Evolutionary conservation across 2,329 filamentous ascomycete genomes (phyloP).

Genomic region (Triangularia setosa): DNA sequence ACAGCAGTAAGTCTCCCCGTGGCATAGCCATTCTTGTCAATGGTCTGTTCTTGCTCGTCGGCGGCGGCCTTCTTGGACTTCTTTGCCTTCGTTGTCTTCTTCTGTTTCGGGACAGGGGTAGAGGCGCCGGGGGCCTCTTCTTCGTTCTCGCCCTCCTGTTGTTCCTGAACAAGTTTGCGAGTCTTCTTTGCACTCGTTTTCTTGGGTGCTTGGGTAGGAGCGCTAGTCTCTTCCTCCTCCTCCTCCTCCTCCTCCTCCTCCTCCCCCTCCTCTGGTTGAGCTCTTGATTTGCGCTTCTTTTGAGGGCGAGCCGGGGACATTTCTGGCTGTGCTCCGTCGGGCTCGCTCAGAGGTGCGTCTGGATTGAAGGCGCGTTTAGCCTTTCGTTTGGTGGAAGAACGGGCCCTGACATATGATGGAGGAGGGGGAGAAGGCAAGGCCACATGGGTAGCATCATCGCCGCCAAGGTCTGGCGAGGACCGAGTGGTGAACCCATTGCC

Average conservation of each 20-base stretch:
- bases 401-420: background rate
- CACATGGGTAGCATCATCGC: background rate
- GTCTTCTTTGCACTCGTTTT: background rate
- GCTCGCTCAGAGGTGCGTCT: background rate
- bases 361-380: background rate
- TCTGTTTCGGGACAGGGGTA: background rate
- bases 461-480: background rate
- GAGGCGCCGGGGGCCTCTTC: background rate
- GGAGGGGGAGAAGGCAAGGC: background rate
- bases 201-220: background rate
- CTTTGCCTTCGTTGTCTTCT: background rate
- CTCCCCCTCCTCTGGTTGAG: background rate
- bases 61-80: background rate
- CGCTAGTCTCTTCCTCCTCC: background rate
- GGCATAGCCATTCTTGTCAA: background rate
- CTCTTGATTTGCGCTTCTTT: background rate
- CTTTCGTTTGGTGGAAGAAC: background rate
- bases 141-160: background rate
- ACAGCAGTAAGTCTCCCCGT: conserved; percentile 11
- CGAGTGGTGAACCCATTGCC: background rate
- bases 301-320: background rate
- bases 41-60: background rate
- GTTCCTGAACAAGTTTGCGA: background rate
- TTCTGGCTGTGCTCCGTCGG: background rate
- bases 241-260: background rate